Evolutionary conservation across 352 stramenopile genomes (phyloP).

Genomic region (Globisporangium paroecandrum): DNA sequence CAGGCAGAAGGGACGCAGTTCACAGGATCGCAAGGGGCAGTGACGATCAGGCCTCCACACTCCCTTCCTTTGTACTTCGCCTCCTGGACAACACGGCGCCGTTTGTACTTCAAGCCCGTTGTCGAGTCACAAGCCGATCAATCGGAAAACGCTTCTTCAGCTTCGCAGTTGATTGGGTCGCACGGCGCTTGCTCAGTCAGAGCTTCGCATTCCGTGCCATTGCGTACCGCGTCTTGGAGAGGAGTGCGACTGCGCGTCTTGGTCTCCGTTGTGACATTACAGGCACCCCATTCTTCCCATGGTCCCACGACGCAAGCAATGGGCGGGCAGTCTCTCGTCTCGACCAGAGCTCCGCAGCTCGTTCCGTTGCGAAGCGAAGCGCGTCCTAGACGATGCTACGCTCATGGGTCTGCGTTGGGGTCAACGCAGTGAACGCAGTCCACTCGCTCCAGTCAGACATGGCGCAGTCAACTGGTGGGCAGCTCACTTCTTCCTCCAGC

Average conservation of each 20-base stretch:
- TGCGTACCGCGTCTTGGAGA: slow-evolving; percentile 25
- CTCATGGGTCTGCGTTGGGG: slow-evolving; percentile 35
- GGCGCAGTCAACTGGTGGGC: slow-evolving; percentile 44
- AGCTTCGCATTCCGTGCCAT: slow-evolving; percentile 26
- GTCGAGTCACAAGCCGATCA: slow-evolving; percentile 41
- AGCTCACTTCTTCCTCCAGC: slow-evolving; percentile 26
- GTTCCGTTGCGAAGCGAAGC: slow-evolving; percentile 41
- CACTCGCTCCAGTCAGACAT: slow-evolving; percentile 39
- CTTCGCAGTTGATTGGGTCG: slow-evolving; percentile 17
- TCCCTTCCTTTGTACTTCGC: slow-evolving; percentile 30
- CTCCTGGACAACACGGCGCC: slow-evolving; percentile 23
- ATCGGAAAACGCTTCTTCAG: slow-evolving; percentile 29
- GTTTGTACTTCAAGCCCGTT: slow-evolving; percentile 37
- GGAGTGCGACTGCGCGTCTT: slow-evolving; percentile 27
- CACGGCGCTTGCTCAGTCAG: slow-evolving; percentile 28
- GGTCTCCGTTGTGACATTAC: slow-evolving; percentile 22
- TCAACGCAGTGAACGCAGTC: slow-evolving; percentile 42
- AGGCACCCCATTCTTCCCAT: slow-evolving; percentile 30
- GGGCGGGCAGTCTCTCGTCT: slow-evolving; percentile 34
- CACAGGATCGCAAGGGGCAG: slow-evolving; percentile 43
- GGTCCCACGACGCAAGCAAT: slow-evolving; percentile 42
- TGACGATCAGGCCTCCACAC: slow-evolving; percentile 28
- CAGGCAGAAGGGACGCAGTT: slow-evolving; percentile 40
- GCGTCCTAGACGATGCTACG: slow-evolving; percentile 33
- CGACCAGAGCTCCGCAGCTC: slow-evolving; percentile 23